Evolutionary conservation across 257 asterid species (phyloP).

Genomic region (Jacaranda copaia): DNA sequence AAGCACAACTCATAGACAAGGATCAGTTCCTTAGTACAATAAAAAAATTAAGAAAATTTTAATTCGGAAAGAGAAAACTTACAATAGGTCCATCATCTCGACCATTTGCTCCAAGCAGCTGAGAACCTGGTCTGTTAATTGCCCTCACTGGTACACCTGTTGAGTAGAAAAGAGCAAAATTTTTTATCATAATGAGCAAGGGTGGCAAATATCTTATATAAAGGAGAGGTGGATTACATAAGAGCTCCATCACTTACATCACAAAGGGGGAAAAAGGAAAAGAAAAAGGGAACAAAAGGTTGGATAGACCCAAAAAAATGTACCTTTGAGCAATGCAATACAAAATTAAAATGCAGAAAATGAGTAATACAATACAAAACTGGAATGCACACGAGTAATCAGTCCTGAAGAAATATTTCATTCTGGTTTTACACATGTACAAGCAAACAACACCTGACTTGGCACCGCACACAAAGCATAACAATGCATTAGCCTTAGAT

Average conservation of each 20-base stretch:
- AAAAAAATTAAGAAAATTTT: conserved; percentile 10
- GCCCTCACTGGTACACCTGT: conserved; percentile 87
- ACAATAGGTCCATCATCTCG: conserved; percentile 98
- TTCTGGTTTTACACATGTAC: too few relatives aligned
- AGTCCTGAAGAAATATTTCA: too few relatives aligned
- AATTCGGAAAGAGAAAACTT: conserved; percentile 49
- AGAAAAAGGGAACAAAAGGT: too few relatives aligned
- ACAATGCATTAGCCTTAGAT: too few relatives aligned
- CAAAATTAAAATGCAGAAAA: too few relatives aligned
- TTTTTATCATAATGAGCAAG: neutral
- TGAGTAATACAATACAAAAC: too few relatives aligned
- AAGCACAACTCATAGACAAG: conserved; percentile 18
- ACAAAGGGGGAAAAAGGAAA: too few relatives aligned
- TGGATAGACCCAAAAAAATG: too few relatives aligned
- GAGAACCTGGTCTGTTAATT: conserved; percentile 93
- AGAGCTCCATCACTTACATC: conserved; percentile 29
- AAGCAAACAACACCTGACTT: too few relatives aligned
- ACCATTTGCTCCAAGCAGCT: conserved; percentile 95
- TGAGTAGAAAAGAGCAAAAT: neutral
- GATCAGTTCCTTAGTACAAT: neutral
- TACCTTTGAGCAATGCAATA: too few relatives aligned
- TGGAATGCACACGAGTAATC: too few relatives aligned
- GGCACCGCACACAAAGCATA: too few relatives aligned
- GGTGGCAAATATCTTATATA: neutral
- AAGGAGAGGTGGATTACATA: conserved; percentile 5